These are phyloP conservation scores for Delonix regia DNA, from an alignment of 306 rosid species.

Conservation along the genomic window DNA sequence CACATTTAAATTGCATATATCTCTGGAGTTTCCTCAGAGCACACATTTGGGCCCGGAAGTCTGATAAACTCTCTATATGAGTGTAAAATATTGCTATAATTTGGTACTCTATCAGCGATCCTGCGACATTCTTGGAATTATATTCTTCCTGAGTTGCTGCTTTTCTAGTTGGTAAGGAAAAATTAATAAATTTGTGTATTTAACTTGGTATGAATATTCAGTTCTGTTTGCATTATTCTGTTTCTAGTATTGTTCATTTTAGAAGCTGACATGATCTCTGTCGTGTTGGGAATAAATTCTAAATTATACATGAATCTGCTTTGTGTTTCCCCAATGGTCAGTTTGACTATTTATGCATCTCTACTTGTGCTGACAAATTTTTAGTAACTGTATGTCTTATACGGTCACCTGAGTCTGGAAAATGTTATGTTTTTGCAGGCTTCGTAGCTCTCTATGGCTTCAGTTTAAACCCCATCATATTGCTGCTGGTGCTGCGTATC, in stretches of 20 bases:
- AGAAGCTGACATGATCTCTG: slow-evolving; percentile 54
- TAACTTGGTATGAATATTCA: slow-evolving; percentile 52
- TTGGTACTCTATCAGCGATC: slow-evolving; percentile 85
- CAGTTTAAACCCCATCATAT: slow-evolving; percentile 95
- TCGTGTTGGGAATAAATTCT: slow-evolving; percentile 62
- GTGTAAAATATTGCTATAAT: slow-evolving; percentile 64
- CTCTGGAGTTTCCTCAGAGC: slow-evolving; percentile 80
- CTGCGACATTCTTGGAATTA: slow-evolving; percentile 88
- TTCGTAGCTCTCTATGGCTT: slow-evolving; percentile 97
- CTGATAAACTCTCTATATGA: slow-evolving; percentile 70
- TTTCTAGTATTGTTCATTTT: slow-evolving; percentile 41
- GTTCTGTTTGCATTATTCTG: slow-evolving; percentile 44
- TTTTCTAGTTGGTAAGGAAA: slow-evolving; percentile 94
- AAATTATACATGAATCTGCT: slow-evolving; percentile 55
- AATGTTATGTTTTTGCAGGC: slow-evolving; percentile 59
- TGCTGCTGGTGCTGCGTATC: slow-evolving; percentile 97
- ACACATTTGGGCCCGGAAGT: slow-evolving; percentile 72
- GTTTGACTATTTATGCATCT: slow-evolving; percentile 52
- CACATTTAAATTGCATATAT: slow-evolving; percentile 53
- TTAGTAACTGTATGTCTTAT: slow-evolving; percentile 13
- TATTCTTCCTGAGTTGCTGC: slow-evolving; percentile 99
- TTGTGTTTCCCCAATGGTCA: slow-evolving; percentile 73
- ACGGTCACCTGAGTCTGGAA: slow-evolving; percentile 19
- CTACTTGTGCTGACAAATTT: slow-evolving; percentile 34
- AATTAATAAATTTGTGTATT: slow-evolving; percentile 48